Conservation (phyloP, 2,329 filamentous ascomycete species). For the Penicillium aurantiogriseum region DNA sequence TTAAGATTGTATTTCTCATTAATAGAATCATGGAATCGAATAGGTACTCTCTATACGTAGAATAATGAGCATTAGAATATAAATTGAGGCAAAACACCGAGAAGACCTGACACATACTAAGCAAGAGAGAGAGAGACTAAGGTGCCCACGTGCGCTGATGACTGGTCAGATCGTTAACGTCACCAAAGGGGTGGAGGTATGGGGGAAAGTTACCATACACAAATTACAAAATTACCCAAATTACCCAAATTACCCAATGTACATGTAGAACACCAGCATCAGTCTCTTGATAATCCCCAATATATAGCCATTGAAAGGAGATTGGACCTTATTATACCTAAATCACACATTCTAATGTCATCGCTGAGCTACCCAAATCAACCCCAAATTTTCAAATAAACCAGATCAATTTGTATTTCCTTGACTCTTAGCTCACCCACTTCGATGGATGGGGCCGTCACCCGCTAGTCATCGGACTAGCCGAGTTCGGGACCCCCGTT, state of each 20-base stretch:
- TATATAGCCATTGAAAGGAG: not conserved
- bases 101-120: no score
- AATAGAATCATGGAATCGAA: not conserved
- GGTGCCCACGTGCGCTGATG: constrained; percentile 7
- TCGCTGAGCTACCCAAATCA: not conserved
- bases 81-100: no score
- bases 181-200: not conserved
- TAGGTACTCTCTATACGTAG: no score
- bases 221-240: not conserved
- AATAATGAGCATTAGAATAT: no score
- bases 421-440: not conserved
- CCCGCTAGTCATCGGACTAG: constrained; percentile 12
- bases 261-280: not conserved
- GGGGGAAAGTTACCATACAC: not conserved
- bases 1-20: not conserved
- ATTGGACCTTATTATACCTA: not conserved
- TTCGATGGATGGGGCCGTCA: constrained; percentile 9
- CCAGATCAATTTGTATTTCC: not conserved
- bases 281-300: no score
- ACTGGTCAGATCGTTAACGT: constrained; percentile 6
- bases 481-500: constrained; percentile 4
- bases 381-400: not conserved
- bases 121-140: not conserved
- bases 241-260: not conserved
- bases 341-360: not conserved